Evolutionary conservation across 2,329 filamentous ascomycete genomes (phyloP), one percentile per base, ranked within the genome.

Genomic region (Ceratocystis albifundus): DNA sequence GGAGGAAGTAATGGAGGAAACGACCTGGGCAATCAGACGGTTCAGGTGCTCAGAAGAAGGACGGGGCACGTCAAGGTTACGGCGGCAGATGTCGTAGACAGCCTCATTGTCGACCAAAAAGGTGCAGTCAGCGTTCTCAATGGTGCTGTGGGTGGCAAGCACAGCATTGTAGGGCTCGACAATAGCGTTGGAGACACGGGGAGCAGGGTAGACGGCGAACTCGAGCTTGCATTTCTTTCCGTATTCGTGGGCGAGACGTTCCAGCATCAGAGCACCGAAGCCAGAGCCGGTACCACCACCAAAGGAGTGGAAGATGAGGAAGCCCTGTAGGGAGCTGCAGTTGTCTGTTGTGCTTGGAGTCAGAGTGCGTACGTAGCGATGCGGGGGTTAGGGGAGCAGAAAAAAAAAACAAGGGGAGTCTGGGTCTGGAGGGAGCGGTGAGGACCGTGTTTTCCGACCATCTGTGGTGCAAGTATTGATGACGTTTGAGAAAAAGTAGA

Each of bases 161-260:
- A 88, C 85, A 69, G 86, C 85, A 72, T 89, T 89, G 80, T 89
- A 89, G 36, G 86, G 86, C 80, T 88, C 86, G 66, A 88, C 86
- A 66, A 88, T 85, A 53, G 86, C 84, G 48, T 85, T 88, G 55
- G 86, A 87, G 70, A 87, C 84, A 68, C 84, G 84, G 69, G 86
- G 86, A 65, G 86, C 83, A 70, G 86, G 86, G 79, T 88, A 88
- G 68, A 88, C 83, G 72, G 85, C 82, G 73, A 89, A 88, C 76
- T 88, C 86, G 68, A 88, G 85, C 82, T 88, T 89, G 77, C 82
- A 86, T 81, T 88, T 88, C 82, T 88, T 88, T 77, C 84, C 85
- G 72, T 86, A 89, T 76, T 88, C 86, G 71, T 83, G 84, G n/a
- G 86, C 82, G 66, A 89, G 84, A 70, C 85, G 86, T 80, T 88